phyloP scores from a whole-genome alignment of 495 filamentous ascomycete genomes.

The Ramalina peruviana region DNA sequence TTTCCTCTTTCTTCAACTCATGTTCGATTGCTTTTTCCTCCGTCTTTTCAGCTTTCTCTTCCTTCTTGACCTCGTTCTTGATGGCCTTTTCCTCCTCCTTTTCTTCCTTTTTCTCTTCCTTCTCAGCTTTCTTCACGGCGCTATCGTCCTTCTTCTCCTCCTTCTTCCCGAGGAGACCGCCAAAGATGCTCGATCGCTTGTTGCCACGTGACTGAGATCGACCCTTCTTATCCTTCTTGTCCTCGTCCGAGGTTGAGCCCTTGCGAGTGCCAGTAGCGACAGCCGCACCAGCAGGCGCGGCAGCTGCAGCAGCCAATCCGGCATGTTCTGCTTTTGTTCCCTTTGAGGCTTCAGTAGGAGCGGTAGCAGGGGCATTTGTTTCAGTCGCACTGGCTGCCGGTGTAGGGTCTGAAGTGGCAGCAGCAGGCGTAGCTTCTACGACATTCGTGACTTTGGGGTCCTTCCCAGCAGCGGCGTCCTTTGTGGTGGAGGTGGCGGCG shows the following conservation, averaged over 20 bases:
- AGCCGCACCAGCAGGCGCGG: slow-evolving; percentile 9
- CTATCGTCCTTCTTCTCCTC: slow-evolving; percentile 35
- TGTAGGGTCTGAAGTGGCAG: slow-evolving; percentile 12
- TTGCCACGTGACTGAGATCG: slow-evolving; percentile 61
- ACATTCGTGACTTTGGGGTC: slow-evolving; percentile 21
- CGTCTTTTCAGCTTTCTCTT: slow-evolving; percentile 19
- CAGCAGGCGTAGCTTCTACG: slow-evolving; percentile 3
- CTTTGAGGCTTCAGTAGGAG: neutral
- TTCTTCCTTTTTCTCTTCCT: slow-evolving; percentile 31
- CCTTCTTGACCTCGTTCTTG: slow-evolving; percentile 20
- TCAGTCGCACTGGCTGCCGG: slow-evolving; percentile 16
- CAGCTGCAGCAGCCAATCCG: slow-evolving; percentile 17
- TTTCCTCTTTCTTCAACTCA: slow-evolving; percentile 9
- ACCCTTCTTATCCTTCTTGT: slow-evolving; percentile 38
- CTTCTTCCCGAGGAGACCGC: slow-evolving; percentile 58
- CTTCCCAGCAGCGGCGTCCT: slow-evolving; percentile 30
- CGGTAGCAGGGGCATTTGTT: neutral
- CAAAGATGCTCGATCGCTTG: slow-evolving; percentile 78
- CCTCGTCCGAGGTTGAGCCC: slow-evolving; percentile 21
- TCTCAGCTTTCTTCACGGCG: slow-evolving; percentile 40
- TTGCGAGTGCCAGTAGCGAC: slow-evolving; percentile 15
- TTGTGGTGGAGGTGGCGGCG: slow-evolving; percentile 18
- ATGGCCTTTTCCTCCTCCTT: slow-evolving; percentile 28
- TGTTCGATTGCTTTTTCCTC: slow-evolving; percentile 16
- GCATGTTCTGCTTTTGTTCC: neutral